phyloP scores from a whole-genome alignment of 176 grass and related monocot species.

The Musa beccarii region DNA sequence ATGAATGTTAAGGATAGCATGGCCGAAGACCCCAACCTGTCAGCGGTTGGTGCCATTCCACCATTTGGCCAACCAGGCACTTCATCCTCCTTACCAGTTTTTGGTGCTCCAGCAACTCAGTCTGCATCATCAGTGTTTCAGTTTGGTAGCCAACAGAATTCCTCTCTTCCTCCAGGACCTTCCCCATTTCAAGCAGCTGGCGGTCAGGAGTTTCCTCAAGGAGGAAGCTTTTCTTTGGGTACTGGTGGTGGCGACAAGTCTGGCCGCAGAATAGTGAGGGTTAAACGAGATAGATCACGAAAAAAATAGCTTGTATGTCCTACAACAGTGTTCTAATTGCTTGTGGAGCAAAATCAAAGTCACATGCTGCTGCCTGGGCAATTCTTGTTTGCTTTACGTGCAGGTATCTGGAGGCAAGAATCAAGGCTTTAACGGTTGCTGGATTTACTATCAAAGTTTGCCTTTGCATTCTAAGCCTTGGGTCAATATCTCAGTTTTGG shows the following conservation, averaged over 20 bases:
- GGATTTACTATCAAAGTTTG: too few relatives aligned
- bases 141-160: conserved; percentile 35
- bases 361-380: not conserved
- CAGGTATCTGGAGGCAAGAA: too few relatives aligned
- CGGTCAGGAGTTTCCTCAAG: conserved; percentile 40
- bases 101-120: conserved; percentile 31
- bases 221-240: conserved; percentile 52
- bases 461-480: too few relatives aligned
- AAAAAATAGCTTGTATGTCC: conserved; percentile 29
- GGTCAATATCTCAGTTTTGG: too few relatives aligned
- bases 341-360: not conserved
- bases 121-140: conserved; percentile 34
- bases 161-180: conserved; percentile 25
- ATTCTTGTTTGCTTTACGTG: not conserved
- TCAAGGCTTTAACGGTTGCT: too few relatives aligned
- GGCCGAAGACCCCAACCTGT: conserved; percentile 42
- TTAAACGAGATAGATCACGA: conserved; percentile 21
- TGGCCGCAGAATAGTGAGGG: conserved; percentile 39
- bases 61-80: conserved; percentile 38
- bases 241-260: conserved; percentile 48
- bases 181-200: conserved; percentile 35
- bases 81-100: conserved; percentile 23
- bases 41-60: conserved; percentile 26
- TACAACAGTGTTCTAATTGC: not conserved
- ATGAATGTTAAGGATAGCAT: conserved; percentile 64